These are phyloP conservation scores for Penicillium paradoxum DNA, from an alignment of 495 filamentous ascomycete species.

Conservation along the genomic window DNA sequence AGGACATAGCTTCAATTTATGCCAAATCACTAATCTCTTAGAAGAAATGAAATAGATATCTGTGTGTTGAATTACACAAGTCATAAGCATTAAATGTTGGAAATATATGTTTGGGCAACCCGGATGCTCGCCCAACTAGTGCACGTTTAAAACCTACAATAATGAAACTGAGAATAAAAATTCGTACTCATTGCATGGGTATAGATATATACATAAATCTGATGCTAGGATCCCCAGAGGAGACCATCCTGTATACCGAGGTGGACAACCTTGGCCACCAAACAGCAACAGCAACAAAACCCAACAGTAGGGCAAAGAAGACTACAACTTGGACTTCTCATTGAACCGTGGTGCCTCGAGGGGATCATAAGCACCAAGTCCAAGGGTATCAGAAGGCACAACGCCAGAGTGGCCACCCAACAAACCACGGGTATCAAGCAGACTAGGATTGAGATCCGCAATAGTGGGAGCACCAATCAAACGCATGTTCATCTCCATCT, in stretches of 20 bases:
- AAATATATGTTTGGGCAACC: too few relatives aligned
- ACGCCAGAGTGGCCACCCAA: conserved; percentile 62
- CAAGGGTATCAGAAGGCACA: conserved; percentile 67
- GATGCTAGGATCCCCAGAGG: neutral
- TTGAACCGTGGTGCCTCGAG: conserved; percentile 54
- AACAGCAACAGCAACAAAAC: neutral
- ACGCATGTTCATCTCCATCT: conserved; percentile 99
- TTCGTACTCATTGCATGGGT: conserved; percentile 2
- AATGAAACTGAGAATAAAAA: neutral
- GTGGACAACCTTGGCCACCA: neutral
- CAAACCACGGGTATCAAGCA: conserved; percentile 70
- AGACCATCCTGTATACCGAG: neutral
- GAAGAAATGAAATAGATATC: too few relatives aligned
- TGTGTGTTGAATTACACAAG: too few relatives aligned
- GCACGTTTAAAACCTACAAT: too few relatives aligned
- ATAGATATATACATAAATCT: neutral
- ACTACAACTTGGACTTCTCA: conserved; percentile 55
- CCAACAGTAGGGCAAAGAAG: neutral
- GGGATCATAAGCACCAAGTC: conserved; percentile 59
- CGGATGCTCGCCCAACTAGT: too few relatives aligned
- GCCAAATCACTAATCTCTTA: too few relatives aligned
- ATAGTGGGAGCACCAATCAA: conserved; percentile 74
- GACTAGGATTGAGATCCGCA: conserved; percentile 67
- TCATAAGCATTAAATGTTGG: too few relatives aligned
- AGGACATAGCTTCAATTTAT: too few relatives aligned